Conservation (phyloP, 306 rosid genomes). For the Malus fusca region DNA sequence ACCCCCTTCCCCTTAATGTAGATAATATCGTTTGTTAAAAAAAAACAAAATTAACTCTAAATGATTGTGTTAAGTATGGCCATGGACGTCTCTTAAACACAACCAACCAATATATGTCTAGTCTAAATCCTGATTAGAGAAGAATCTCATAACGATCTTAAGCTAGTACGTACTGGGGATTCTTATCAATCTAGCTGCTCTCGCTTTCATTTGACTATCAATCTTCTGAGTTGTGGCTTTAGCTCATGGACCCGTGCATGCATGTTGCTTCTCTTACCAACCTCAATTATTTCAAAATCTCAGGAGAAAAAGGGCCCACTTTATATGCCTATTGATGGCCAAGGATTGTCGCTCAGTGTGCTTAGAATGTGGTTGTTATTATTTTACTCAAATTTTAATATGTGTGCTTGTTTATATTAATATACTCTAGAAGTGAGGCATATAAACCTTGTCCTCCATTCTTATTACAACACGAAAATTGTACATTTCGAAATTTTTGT, state of each 20-base stretch:
- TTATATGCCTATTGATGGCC: not conserved
- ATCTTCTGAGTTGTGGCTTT: not conserved
- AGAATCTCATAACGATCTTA: not conserved
- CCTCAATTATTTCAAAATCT: constrained; percentile 20
- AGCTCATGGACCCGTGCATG: not conserved
- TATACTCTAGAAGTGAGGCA: no score
- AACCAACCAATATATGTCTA: not conserved
- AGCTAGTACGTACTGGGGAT: not conserved
- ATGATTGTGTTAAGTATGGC: not conserved
- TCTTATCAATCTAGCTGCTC: not conserved
- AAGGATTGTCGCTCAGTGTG: not conserved
- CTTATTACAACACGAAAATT: no score
- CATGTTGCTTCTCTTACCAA: not conserved
- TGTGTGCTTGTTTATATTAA: no score
- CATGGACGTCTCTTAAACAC: not conserved
- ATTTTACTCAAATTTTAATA: no score
- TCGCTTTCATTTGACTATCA: constrained; percentile 4
- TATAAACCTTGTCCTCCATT: no score
- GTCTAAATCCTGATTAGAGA: not conserved
- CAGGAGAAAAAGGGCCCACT: not conserved
- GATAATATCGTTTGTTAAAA: no score
- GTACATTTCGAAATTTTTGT: no score
- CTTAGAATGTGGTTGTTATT: no score
- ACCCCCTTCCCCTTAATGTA: no score
- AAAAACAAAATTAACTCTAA: no score